A percentile compares a stretch with the other conserved stretches of the same genome.
Evolutionary conservation across 2,329 filamentous ascomycete species (phyloP).

Genomic region (Exophiala mesophila): DNA sequence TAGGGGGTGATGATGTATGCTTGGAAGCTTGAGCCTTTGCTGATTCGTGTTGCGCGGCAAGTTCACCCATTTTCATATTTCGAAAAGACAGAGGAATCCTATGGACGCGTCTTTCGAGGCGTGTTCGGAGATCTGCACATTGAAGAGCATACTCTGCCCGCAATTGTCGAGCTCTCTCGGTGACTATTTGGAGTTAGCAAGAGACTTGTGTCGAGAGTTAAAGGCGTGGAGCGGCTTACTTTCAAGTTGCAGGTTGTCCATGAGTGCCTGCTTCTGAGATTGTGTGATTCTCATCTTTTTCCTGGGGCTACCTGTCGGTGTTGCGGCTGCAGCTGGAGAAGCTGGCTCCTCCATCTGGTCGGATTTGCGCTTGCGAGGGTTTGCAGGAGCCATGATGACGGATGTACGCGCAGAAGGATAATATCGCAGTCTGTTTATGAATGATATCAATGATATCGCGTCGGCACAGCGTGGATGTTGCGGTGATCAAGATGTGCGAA

Average conservation of each 20-base stretch:
- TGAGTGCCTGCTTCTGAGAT: conserved; percentile 76
- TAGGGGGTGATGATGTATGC: conserved; percentile 26
- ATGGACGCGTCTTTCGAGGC: conserved; percentile 89
- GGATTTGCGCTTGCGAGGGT: conserved; percentile 38
- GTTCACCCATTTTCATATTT: conserved; percentile 74
- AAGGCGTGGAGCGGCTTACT: conserved; percentile 51
- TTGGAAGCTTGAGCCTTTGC: conserved; percentile 42
- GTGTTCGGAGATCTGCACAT: conserved; percentile 74
- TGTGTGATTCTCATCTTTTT: conserved; percentile 58
- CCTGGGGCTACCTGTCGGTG: conserved; percentile 55
- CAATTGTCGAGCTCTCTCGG: conserved; percentile 79
- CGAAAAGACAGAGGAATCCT: conserved; percentile 77
- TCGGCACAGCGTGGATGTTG: no score
- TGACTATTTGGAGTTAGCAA: conserved; percentile 53
- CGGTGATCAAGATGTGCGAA: no score
- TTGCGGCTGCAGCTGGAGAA: conserved; percentile 40
- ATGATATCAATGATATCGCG: no score
- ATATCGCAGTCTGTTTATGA: no score
- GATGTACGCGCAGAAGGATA: no score
- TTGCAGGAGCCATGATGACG: conserved; percentile 35
- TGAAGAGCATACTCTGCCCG: conserved; percentile 85
- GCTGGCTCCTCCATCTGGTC: conserved; percentile 32
- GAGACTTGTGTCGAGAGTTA: background rate
- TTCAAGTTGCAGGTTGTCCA: conserved; percentile 86
- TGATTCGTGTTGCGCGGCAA: conserved; percentile 42